Conservation (phyloP, 345 rosid genomes). For the Nasturtium officinale region DNA sequence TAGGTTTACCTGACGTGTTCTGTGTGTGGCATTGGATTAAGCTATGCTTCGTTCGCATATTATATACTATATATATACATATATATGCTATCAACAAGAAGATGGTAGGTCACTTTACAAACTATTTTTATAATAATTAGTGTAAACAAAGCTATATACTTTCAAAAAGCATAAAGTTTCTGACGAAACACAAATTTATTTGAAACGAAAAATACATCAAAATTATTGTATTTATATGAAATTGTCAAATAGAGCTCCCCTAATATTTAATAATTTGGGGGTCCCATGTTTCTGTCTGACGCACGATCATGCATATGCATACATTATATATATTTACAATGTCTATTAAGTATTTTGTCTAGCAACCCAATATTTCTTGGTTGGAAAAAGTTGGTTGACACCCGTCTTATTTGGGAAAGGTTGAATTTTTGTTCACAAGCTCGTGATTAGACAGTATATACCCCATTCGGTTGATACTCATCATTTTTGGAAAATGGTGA, state of each 20-base stretch:
- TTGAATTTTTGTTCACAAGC: conserved; percentile 27
- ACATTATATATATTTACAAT: background rate
- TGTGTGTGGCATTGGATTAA: conserved; percentile 11
- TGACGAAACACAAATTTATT: background rate
- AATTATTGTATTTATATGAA: background rate
- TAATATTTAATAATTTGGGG: conserved; percentile 19
- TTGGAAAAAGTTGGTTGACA: conserved; percentile 40
- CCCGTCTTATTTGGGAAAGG: conserved; percentile 35
- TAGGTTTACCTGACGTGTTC: conserved; percentile 4
- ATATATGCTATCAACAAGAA: conserved; percentile 14
- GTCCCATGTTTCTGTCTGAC: conserved; percentile 29
- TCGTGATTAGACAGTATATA: conserved; percentile 26
- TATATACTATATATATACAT: background rate
- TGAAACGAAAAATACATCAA: background rate
- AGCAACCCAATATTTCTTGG: conserved; percentile 32
- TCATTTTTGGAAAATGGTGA: conserved; percentile 7
- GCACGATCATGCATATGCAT: conserved; percentile 16
- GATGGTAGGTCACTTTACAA: conserved; percentile 13
- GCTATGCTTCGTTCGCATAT: conserved; percentile 4
- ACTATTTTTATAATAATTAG: background rate
- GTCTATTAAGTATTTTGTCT: conserved; percentile 12
- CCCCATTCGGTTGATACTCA: conserved; percentile 25
- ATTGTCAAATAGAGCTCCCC: background rate
- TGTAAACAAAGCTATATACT: background rate
- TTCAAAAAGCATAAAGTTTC: background rate